Percentiles rank a stretch among this genome's conserved stretches.
Evolutionary conservation across 768 basidiomycete species (phyloP).

Genomic region (Podaxis carcinomalis): DNA sequence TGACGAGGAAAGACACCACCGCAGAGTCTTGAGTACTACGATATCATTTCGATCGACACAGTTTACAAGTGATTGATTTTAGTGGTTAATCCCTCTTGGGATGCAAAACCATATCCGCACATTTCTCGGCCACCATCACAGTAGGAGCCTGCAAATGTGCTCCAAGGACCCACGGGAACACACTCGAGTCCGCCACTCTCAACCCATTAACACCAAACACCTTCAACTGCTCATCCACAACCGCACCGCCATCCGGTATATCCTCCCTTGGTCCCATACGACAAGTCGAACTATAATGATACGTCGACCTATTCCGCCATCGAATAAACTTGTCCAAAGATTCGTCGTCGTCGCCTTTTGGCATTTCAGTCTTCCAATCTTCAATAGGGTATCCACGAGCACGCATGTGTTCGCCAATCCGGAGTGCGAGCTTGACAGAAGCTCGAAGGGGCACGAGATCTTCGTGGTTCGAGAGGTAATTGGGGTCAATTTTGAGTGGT

Average conservation of each 20-base stretch:
- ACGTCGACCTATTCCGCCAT: slow-evolving; percentile 38
- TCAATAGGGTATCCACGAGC: slow-evolving; percentile 24
- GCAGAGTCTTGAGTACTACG: too few species aligned
- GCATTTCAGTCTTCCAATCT: slow-evolving; percentile 33
- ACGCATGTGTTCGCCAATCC: slow-evolving; percentile 36
- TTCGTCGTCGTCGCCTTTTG: slow-evolving; percentile 36
- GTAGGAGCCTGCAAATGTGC: slow-evolving; percentile 30
- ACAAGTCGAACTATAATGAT: slow-evolving; percentile 44
- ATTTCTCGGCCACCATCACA: slow-evolving; percentile 32
- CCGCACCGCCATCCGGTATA: slow-evolving; percentile 29
- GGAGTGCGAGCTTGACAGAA: slow-evolving; percentile 33
- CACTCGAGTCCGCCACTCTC: slow-evolving; percentile 44
- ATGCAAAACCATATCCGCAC: slow-evolving; percentile 27
- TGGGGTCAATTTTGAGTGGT: slow-evolving; percentile 40
- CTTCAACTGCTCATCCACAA: slow-evolving; percentile 32
- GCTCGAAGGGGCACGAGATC: slow-evolving; percentile 40
- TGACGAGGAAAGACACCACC: too few species aligned
- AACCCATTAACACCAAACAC: slow-evolving; percentile 42
- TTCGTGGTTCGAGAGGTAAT: slow-evolving; percentile 38
- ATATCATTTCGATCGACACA: not conserved
- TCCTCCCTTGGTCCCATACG: slow-evolving; percentile 38
- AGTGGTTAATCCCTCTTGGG: not conserved
- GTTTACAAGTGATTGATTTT: not conserved
- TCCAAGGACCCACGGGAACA: slow-evolving; percentile 36
- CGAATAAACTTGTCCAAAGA: slow-evolving; percentile 33